A percentile compares a stretch with the other conserved stretches of the same genome.
Evolutionary conservation across 1,139 yeast genomes (phyloP).

Genomic region (Candida buenavistaensis): DNA sequence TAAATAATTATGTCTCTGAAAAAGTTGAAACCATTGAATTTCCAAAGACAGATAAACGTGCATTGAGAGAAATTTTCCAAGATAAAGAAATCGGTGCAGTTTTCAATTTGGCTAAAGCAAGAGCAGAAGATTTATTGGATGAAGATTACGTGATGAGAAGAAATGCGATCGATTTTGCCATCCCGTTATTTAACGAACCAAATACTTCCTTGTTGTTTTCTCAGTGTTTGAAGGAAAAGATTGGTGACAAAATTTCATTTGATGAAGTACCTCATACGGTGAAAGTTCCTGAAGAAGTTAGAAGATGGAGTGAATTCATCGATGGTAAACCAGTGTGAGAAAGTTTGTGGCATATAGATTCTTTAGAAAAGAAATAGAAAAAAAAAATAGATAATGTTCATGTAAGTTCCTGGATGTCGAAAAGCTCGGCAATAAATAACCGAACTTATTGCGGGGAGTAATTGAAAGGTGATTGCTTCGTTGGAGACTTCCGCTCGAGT

Average conservation of each 20-base stretch:
- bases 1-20: constrained; percentile 48
- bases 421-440: too few species aligned
- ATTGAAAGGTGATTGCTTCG: too few species aligned
- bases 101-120: constrained; percentile 84
- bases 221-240: constrained; percentile 72
- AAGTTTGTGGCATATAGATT: background rate
- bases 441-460: too few species aligned
- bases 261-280: constrained; percentile 46
- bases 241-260: constrained; percentile 54
- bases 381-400: background rate
- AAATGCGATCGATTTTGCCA: constrained; percentile 96
- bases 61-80: constrained; percentile 89
- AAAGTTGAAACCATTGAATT: constrained; percentile 72
- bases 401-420: background rate
- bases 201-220: constrained; percentile 89
- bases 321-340: constrained; percentile 38
- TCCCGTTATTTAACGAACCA: constrained; percentile 95
- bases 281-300: constrained; percentile 77
- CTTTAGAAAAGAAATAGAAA: background rate
- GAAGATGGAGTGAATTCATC: constrained; percentile 94
- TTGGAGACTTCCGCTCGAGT: too few species aligned
- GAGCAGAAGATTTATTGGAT: constrained; percentile 83
- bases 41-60: constrained; percentile 92
- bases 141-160: constrained; percentile 97
- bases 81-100: constrained; percentile 81